Evolutionary conservation across 805 yeast genomes (phyloP).

Genomic region (Cyberlindnera suaveolens): DNA sequence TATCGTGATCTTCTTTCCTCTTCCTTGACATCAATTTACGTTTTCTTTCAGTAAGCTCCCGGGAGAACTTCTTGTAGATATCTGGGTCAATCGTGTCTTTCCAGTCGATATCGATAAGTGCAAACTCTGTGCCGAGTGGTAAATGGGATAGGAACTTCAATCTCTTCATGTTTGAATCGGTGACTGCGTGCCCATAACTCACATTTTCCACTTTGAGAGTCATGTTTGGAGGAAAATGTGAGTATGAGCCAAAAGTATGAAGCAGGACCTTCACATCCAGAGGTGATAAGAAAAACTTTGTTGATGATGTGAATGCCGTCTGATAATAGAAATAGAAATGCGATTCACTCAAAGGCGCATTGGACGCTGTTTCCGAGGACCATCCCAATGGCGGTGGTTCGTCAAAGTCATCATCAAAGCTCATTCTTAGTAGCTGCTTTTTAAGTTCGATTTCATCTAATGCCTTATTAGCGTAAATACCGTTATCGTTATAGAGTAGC

Average conservation of each 20-base stretch:
- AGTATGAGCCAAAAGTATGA: slow-evolving; percentile 53
- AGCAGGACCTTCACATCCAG: slow-evolving; percentile 73
- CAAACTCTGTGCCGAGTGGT: slow-evolving; percentile 81
- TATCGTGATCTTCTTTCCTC: slow-evolving; percentile 55
- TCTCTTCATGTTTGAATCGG: slow-evolving; percentile 50
- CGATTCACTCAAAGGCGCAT: slow-evolving; percentile 22
- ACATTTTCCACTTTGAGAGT: slow-evolving; percentile 64
- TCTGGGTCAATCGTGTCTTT: slow-evolving; percentile 37
- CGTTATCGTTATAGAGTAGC: slow-evolving; percentile 54
- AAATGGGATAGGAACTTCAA: slow-evolving; percentile 74
- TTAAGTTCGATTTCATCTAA: slow-evolving; percentile 44
- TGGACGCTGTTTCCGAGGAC: slow-evolving; percentile 10
- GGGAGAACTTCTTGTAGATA: slow-evolving; percentile 39
- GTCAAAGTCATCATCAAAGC: slow-evolving; percentile 21
- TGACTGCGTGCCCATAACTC: slow-evolving; percentile 54
- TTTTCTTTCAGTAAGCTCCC: slow-evolving; percentile 53
- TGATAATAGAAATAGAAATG: slow-evolving; percentile 70
- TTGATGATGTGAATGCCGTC: slow-evolving; percentile 62
- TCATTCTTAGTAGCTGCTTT: slow-evolving; percentile 33
- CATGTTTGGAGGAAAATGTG: slow-evolving; percentile 62
- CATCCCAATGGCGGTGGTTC: slow-evolving; percentile 15
- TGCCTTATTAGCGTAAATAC: slow-evolving; percentile 49
- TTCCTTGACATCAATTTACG: slow-evolving; percentile 42
- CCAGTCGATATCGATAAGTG: slow-evolving; percentile 87
- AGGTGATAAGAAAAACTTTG: slow-evolving; percentile 64